These are phyloP conservation scores for Daedaleopsis nitida DNA, from an alignment of 768 basidiomycete species.

Conservation along the genomic window DNA sequence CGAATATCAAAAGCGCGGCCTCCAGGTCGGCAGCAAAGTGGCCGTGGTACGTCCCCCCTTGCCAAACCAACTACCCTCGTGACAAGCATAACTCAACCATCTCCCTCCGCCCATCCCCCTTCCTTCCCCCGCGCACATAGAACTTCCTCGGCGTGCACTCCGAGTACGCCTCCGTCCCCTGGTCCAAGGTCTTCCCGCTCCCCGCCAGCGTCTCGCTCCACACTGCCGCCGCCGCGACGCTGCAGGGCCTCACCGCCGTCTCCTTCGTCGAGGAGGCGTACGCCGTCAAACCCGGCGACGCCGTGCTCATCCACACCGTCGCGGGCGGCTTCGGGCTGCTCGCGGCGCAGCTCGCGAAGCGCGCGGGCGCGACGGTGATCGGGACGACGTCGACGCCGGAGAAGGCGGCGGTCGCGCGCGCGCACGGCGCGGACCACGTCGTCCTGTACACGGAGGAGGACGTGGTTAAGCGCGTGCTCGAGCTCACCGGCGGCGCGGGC, in stretches of 20 bases:
- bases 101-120: background rate
- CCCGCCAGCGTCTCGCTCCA: constrained; percentile 62
- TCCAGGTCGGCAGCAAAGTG: constrained; percentile 70
- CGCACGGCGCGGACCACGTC: constrained; percentile 84
- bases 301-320: constrained; percentile 84
- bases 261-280: constrained; percentile 86
- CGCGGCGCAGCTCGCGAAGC: constrained; percentile 67
- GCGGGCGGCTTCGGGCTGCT: constrained; percentile 86
- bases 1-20: constrained; percentile 64
- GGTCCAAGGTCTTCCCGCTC: constrained; percentile 62
- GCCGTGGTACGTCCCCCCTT: constrained; percentile 49
- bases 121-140: background rate
- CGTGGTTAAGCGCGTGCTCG: constrained; percentile 70
- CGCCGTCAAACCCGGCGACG: constrained; percentile 76
- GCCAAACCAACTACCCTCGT: too few relatives aligned
- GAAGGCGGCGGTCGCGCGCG: constrained; percentile 80
- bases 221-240: constrained; percentile 63
- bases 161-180: constrained; percentile 70
- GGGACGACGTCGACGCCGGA: constrained; percentile 86
- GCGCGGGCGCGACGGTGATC: constrained; percentile 84
- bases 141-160: constrained; percentile 53
- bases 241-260: constrained; percentile 80
- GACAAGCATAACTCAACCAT: background rate
- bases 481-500: constrained; percentile 77
- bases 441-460: constrained; percentile 79